These are phyloP conservation scores for Penicillium sp. DNA, from an alignment of 2,329 filamentous ascomycete genomes.

Conservation along the genomic window DNA sequence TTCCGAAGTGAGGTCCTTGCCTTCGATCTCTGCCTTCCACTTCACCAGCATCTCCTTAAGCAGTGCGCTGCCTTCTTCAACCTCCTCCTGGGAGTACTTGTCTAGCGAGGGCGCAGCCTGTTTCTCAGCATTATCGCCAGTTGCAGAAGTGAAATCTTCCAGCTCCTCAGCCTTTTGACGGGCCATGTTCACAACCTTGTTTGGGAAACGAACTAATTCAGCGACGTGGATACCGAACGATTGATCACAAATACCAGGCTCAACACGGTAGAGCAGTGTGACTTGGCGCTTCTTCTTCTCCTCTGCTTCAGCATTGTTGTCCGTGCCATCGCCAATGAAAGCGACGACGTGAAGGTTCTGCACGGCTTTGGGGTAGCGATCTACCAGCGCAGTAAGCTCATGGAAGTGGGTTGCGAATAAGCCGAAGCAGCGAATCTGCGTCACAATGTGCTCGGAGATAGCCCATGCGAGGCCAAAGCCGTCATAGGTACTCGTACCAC, in stretches of 20 bases:
- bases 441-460: conserved; percentile 95
- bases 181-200: conserved; percentile 98
- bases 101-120: conserved; percentile 37
- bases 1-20: conserved; percentile 59
- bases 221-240: conserved; percentile 98
- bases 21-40: conserved; percentile 78
- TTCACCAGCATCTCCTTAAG: conserved; percentile 77
- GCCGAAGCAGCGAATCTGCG: conserved; percentile 88
- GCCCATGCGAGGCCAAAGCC: conserved; percentile 99
- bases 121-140: conserved; percentile 30
- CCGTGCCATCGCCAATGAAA: conserved; percentile 66
- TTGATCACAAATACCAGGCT: conserved; percentile 93
- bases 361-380: conserved; percentile 77
- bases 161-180: conserved; percentile 97
- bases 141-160: conserved; percentile 70
- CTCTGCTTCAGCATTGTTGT: conserved; percentile 42
- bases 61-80: conserved; percentile 81
- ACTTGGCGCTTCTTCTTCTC: conserved; percentile 71
- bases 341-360: conserved; percentile 94
- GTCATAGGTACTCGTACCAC: conserved; percentile 96
- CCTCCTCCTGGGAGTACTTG: conserved; percentile 73
- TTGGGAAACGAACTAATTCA: conserved; percentile 91
- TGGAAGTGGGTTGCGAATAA: conserved; percentile 99
- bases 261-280: conserved; percentile 93
- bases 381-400: conserved; percentile 86